These are phyloP conservation scores for Geotrichum carabidarum DNA, from an alignment of 1,139 yeast genomes.

Conservation along the genomic window DNA sequence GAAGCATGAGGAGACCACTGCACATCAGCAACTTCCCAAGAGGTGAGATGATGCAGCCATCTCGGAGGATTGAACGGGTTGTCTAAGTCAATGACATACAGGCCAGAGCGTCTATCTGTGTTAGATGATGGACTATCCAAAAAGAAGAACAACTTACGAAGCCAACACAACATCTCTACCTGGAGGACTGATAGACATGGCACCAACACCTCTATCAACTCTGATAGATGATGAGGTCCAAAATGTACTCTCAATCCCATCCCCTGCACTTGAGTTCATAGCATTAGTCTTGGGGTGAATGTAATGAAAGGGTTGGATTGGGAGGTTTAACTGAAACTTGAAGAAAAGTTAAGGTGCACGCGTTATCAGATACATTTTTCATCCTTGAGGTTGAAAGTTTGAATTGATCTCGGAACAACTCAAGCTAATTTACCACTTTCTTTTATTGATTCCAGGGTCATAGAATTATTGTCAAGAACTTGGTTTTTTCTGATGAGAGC, in stretches of 20 bases:
- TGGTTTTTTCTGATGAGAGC: too few relatives aligned
- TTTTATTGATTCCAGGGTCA: too few relatives aligned
- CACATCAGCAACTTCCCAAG: slow-evolving; percentile 98
- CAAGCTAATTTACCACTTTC: too few relatives aligned
- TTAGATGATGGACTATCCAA: slow-evolving; percentile 1
- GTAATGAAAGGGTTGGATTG: too few relatives aligned
- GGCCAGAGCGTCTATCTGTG: slow-evolving; percentile 57
- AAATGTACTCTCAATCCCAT: slow-evolving; percentile 9
- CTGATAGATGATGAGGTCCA: slow-evolving; percentile 51
- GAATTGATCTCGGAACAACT: too few relatives aligned
- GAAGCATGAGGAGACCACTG: slow-evolving; percentile 92
- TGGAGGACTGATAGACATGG: slow-evolving; percentile 87
- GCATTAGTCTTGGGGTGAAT: not conserved
- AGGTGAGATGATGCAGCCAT: slow-evolving; percentile 84
- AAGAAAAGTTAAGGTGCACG: too few relatives aligned
- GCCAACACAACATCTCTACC: slow-evolving; percentile 94
- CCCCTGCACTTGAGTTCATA: slow-evolving; percentile 12
- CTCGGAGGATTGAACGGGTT: slow-evolving; percentile 95
- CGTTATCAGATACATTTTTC: too few relatives aligned
- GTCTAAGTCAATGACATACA: slow-evolving; percentile 84
- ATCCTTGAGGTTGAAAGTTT: too few relatives aligned
- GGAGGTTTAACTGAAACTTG: too few relatives aligned
- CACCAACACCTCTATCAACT: slow-evolving; percentile 90
- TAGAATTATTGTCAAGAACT: too few relatives aligned
- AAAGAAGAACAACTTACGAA: slow-evolving; percentile 41